Evolutionary conservation across 169 alveolate species (phyloP).

Genomic region (Cryptosporidium andersoni): DNA sequence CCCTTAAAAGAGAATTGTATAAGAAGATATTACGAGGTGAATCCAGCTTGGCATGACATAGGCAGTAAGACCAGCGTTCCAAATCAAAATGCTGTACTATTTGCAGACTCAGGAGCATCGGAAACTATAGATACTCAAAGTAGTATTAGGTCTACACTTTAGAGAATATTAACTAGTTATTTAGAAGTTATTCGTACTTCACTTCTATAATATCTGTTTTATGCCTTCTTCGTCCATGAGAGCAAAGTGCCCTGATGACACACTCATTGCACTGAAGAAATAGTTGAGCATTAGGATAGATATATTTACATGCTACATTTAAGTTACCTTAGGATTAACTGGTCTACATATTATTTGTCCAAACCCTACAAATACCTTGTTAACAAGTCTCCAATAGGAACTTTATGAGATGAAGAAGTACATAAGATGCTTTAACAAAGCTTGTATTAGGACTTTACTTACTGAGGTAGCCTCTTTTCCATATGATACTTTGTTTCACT

Average conservation of each 20-base stretch:
- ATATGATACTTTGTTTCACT: slow-evolving; percentile 88
- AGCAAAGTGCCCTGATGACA: slow-evolving; percentile 18
- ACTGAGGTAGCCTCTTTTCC: slow-evolving; percentile 86
- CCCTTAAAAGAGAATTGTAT: slow-evolving; percentile 68
- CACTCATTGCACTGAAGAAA: slow-evolving; percentile 34
- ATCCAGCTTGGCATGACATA: slow-evolving; percentile 59
- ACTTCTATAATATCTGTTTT: neutral
- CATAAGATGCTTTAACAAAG: neutral
- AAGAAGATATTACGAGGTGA: slow-evolving; percentile 54
- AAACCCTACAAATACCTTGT: slow-evolving; percentile 92
- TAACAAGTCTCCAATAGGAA: slow-evolving; percentile 89
- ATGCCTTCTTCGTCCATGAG: slow-evolving; percentile 9
- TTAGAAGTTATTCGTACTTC: neutral
- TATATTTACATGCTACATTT: neutral
- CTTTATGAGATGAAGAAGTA: slow-evolving; percentile 1
- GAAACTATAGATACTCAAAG: slow-evolving; percentile 47
- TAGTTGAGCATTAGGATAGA: no score
- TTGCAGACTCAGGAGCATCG: slow-evolving; percentile 50
- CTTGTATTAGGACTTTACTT: neutral
- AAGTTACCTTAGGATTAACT: slow-evolving; percentile 75
- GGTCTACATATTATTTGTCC: slow-evolving; percentile 94
- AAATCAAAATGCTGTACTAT: slow-evolving; percentile 9
- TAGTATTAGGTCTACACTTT: slow-evolving; percentile 48
- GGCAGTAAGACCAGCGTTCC: slow-evolving; percentile 65
- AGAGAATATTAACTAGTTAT: neutral